These are phyloP conservation scores for Aechmea fasciata DNA, from an alignment of 176 grass and related monocot genomes.

Conservation along the genomic window DNA sequence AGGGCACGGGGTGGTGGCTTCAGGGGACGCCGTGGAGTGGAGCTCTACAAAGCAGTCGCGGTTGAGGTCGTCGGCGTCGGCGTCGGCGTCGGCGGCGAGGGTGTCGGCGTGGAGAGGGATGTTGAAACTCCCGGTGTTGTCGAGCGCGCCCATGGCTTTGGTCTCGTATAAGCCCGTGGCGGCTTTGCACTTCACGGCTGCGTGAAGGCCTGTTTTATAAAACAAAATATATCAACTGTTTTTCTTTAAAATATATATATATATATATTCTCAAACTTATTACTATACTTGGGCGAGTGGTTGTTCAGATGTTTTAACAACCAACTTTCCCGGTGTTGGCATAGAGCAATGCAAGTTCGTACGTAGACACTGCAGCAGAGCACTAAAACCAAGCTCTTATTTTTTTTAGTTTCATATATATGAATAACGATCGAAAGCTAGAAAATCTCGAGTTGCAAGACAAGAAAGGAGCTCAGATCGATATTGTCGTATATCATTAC, in stretches of 20 bases:
- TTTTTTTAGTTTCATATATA: not conserved
- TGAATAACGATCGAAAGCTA: not conserved
- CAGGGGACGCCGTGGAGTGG: slow-evolving; percentile 12
- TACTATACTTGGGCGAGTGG: not conserved
- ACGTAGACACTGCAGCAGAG: too few species aligned
- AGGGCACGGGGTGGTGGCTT: slow-evolving; percentile 36
- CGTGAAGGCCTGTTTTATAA: slow-evolving; percentile 44
- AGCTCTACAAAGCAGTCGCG: slow-evolving; percentile 54
- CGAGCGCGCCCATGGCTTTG: slow-evolving; percentile 27
- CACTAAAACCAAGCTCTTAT: too few species aligned
- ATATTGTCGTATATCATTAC: not conserved
- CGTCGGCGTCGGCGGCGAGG: slow-evolving; percentile 21
- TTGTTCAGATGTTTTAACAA: too few species aligned
- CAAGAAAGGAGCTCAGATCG: not conserved
- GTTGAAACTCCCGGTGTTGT: slow-evolving; percentile 41
- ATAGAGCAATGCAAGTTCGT: too few species aligned
- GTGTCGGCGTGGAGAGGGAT: slow-evolving; percentile 21
- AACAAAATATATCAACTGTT: too few species aligned
- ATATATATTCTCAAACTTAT: not conserved
- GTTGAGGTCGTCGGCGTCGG: slow-evolving; percentile 24
- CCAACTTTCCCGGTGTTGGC: too few species aligned
- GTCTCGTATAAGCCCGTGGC: slow-evolving; percentile 40
- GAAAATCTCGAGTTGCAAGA: not conserved
- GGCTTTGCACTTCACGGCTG: slow-evolving; percentile 44
- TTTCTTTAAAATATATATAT: too few species aligned